Evolutionary conservation across 768 basidiomycete genomes (phyloP), one percentile per base, ranked within the genome.

Genomic region (Tricholoma hemisulphureum): DNA sequence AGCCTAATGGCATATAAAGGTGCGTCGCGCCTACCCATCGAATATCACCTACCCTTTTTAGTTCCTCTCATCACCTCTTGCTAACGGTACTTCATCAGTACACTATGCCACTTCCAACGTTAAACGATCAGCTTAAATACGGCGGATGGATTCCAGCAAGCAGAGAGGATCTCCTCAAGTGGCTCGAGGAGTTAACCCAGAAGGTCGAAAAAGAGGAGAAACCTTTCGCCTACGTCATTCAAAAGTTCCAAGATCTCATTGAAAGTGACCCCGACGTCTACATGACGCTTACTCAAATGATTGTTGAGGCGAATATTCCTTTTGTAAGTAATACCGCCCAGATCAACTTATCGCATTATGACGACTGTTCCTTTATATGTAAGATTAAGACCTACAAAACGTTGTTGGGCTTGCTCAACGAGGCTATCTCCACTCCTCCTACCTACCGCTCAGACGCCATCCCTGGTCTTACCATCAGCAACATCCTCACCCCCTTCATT

Each of bases 221-320:
- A 34, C 28, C 35, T 21, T 49, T 35, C 34, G 53, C 53, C 54
- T 53, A 52, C 24, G 55, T 60, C 16, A 57, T 60, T 26, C 45
- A 63, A 53, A 63, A 69, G 50, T 72, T 70, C 52, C 53, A 66
- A 50, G 35, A 57, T 20, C 37, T 65, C 35, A 67, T 64, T 37
- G 67, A 66, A 37, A 51, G 56, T 34, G 65, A 67, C 43, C 53
- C 56, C 8, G 57, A 57, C 21, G 35, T 69, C 10, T 64, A 59
- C 56, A 63, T 65, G 65, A 60, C 57, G 24, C 67, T 72, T 57
- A 62, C 65, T 35, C 58, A 65, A 48, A 71, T 71, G 71, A 69
- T 71, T 53, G 43, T 46, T 16, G 41, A 58, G 46, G 28, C 62
- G 24, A 55, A 59, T 34, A 20, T 37, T 48, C 58, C 58, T n/a